Evolutionary conservation across 2,329 filamentous ascomycete genomes (phyloP), one percentile per base, ranked within the genome.

Genomic region (Coniochaeta sp.): DNA sequence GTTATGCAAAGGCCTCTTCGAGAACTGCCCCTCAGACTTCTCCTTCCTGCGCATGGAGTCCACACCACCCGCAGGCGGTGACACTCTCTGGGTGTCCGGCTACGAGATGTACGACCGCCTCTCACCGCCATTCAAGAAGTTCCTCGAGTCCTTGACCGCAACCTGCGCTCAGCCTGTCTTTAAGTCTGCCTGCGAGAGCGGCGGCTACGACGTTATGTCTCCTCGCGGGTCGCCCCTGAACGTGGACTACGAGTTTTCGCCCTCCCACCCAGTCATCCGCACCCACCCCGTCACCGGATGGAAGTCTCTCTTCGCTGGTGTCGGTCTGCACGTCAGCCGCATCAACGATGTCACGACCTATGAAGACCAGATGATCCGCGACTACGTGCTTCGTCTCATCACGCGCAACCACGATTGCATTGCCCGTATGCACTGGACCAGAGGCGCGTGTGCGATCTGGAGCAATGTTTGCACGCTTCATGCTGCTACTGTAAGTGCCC

Each of bases 211-310:
- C 9, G 60, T 75, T 4, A 75, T 73, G 60, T 64, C 66, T 12
- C 68, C 71, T 13, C 66, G 78, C 31, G 76, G 77, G 3, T 65
- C 70, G 1, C 77, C 78, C 0, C 65, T 72, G 48, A 84, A 84
- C 53, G 61, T 75, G 1, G 80, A 77, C 2, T 64, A 59, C 16
- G 66, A 73, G 4, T 65, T 84, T 31, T 61, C 58, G 9, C 72
- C 79, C 0, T 65, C 71, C 1, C 81, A 84, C 54, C 79, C 80
- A 0, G 73, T 83, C 1, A 69, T 83, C 5, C 71, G 81, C 10
- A 84, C 81, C 0, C 82, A 85, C 51, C 81, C 81, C 0, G 79
- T 84, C 0, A 83, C 81, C 0, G 81, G 81, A 0, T 84, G 81
- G 81, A 84, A 74, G 58, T 67, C 67, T 0, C 53, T 74, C 26